A percentile compares a stretch with the other conserved stretches of the same genome.
Conservation (phyloP, 176 grass and related monocot genomes). For the Stipa capillata region DNA sequence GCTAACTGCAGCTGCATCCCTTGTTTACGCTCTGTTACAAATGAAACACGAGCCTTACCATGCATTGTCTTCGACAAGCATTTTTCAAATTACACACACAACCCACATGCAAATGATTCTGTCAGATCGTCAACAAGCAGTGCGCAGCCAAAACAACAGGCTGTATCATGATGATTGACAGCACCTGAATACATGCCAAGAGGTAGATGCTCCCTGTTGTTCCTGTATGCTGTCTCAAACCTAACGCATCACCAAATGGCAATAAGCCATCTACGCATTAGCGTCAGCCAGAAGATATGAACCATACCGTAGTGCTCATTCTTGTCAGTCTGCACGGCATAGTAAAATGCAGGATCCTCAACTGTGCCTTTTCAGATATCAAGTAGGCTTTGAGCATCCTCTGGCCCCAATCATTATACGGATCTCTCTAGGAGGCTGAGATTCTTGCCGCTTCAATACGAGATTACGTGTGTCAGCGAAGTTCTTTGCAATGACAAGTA, state of each 20-base stretch:
- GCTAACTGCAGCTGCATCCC: slow-evolving; percentile 43
- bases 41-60: slow-evolving; percentile 41
- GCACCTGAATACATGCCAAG: slow-evolving; percentile 66
- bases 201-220: slow-evolving; percentile 62
- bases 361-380: slow-evolving; percentile 58
- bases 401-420: slow-evolving; percentile 69
- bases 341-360: slow-evolving; percentile 67
- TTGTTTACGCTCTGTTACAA: slow-evolving; percentile 53
- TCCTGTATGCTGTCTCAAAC: too few relatives aligned
- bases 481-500: slow-evolving; percentile 87
- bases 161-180: slow-evolving; percentile 75
- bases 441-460: slow-evolving; percentile 54
- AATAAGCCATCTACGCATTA: slow-evolving; percentile 66
- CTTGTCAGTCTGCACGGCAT: slow-evolving; percentile 52
- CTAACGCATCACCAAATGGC: slow-evolving; percentile 86
- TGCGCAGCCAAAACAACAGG: slow-evolving; percentile 62
- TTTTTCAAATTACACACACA: slow-evolving; percentile 71
- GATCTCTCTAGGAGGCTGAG: slow-evolving; percentile 39
- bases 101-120: slow-evolving; percentile 66
- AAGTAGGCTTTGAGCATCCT: slow-evolving; percentile 61
- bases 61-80: slow-evolving; percentile 81
- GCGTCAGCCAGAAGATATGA: slow-evolving; percentile 80
- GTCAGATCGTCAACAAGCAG: slow-evolving; percentile 66
- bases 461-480: slow-evolving; percentile 79
- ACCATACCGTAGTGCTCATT: slow-evolving; percentile 35